These are phyloP conservation scores for Pterocarpus macrocarpus DNA, from an alignment of 306 rosid species.

Conservation along the genomic window DNA sequence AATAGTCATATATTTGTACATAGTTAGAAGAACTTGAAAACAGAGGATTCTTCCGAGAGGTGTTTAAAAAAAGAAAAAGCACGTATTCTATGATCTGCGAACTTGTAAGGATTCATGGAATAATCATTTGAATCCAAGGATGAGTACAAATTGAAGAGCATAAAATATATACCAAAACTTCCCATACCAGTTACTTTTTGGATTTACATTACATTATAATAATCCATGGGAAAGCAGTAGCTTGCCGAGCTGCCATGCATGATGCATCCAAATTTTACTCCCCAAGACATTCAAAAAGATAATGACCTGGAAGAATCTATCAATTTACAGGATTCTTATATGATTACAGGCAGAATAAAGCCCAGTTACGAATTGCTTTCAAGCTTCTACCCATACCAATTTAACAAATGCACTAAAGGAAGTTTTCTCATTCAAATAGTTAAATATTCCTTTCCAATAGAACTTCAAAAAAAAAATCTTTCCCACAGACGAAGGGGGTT, in stretches of 20 bases:
- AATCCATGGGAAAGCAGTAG: background rate
- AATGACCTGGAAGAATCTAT: conserved; percentile 2
- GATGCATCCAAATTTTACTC: conserved; percentile 4
- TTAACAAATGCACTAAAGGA: conserved; percentile 25
- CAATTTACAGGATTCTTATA: conserved; percentile 7
- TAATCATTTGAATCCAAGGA: background rate
- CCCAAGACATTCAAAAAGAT: conserved; percentile 13
- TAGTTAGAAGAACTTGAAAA: background rate
- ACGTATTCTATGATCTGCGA: background rate
- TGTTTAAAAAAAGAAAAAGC: background rate
- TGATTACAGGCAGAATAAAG: conserved; percentile 8
- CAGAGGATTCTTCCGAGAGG: too few species aligned
- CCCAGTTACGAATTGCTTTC: conserved; percentile 35
- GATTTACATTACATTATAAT: background rate
- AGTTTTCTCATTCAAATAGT: background rate
- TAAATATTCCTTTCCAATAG: conserved; percentile 15
- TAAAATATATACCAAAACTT: background rate
- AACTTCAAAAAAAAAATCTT: background rate
- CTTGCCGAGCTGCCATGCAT: background rate
- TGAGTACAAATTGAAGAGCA: background rate
- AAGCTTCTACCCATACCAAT: background rate
- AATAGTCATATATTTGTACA: background rate
- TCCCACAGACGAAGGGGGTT: background rate
- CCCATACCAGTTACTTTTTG: background rate
- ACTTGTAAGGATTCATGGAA: background rate